A percentile compares a stretch with the other conserved stretches of the same genome.
phyloP scores from a whole-genome alignment of 2,329 filamentous ascomycete genomes.

The Setomelanomma holmii region DNA sequence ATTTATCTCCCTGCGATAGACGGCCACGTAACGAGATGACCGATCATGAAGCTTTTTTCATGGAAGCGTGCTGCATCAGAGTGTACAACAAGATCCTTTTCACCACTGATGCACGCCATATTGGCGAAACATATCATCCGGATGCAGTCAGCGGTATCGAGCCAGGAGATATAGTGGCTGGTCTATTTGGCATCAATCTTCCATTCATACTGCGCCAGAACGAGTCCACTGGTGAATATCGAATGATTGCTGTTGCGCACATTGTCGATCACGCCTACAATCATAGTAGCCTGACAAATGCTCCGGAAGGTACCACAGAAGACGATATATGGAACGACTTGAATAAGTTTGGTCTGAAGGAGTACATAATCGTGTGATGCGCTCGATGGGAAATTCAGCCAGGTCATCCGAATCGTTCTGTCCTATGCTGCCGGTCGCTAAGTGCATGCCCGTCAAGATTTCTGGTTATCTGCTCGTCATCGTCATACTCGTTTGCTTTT shows the following conservation, averaged over 20 bases:
- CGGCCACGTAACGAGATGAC: too few species aligned
- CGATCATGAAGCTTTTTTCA: too few species aligned
- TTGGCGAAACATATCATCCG: background rate
- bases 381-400: too few species aligned
- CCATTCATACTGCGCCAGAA: conserved; percentile 1
- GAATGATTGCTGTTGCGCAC: background rate
- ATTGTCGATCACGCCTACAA: background rate
- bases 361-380: background rate
- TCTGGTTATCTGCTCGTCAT: too few species aligned
- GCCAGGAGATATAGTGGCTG: conserved; percentile 2
- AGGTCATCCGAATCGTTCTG: too few species aligned
- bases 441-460: too few species aligned
- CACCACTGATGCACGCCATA: background rate
- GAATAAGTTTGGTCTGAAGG: background rate
- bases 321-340: background rate
- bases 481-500: too few species aligned
- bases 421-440: too few species aligned
- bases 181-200: background rate
- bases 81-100: too few species aligned
- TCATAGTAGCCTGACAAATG: background rate
- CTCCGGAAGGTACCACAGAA: background rate
- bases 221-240: background rate
- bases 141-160: background rate
- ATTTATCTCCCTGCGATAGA: too few species aligned
- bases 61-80: too few species aligned